phyloP scores from a whole-genome alignment of 2,329 filamentous ascomycete species.

The Talaromyces islandicus region DNA sequence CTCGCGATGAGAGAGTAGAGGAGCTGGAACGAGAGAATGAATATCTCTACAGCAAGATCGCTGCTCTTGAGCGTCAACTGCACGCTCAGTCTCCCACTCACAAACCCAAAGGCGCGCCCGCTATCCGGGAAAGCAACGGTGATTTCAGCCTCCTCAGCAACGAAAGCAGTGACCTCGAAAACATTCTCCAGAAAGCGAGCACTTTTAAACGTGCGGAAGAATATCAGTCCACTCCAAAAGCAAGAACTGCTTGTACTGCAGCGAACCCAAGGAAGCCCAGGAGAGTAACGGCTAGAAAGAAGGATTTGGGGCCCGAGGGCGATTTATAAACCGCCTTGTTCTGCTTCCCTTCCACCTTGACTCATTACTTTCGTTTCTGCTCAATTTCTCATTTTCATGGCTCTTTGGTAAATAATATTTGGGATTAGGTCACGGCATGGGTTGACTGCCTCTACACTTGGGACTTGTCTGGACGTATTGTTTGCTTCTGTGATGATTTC shows the following conservation, averaged over 20 bases:
- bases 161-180: slow-evolving; percentile 34
- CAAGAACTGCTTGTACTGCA: neutral
- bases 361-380: neutral
- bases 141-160: slow-evolving; percentile 25
- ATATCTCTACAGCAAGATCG: slow-evolving; percentile 59
- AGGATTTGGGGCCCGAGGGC: slow-evolving; percentile 41
- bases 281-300: slow-evolving; percentile 43
- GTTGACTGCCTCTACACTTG: neutral
- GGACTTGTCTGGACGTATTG: neutral
- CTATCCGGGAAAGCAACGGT: slow-evolving; percentile 12
- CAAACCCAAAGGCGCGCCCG: slow-evolving; percentile 27
- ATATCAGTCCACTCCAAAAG: slow-evolving; percentile 21
- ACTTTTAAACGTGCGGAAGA: slow-evolving; percentile 32
- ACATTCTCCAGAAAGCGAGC: slow-evolving; percentile 33
- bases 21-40: slow-evolving; percentile 68
- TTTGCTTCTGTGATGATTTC: neutral
- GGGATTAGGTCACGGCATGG: neutral
- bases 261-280: slow-evolving; percentile 26
- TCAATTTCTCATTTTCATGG: neutral
- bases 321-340: slow-evolving; percentile 19
- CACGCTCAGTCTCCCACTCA: slow-evolving; percentile 58
- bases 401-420: neutral
- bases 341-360: neutral
- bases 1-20: slow-evolving; percentile 55
- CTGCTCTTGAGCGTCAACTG: slow-evolving; percentile 61